Base-by-base conservation (phyloP, 495 filamentous ascomycete genomes). In the Acidomyces sp. region DNA sequence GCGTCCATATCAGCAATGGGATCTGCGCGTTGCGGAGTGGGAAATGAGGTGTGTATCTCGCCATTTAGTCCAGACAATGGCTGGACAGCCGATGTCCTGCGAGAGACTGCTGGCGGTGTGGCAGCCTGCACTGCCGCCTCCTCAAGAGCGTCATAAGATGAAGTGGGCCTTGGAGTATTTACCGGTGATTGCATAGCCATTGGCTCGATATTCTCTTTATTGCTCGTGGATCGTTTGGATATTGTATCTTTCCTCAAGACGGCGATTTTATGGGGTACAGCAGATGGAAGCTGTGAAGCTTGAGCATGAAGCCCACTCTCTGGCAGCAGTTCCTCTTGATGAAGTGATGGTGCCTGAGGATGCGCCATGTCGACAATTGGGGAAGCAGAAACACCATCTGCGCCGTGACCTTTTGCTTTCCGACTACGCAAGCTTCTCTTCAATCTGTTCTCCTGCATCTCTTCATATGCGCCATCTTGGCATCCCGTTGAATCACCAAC, bases 1-100 rank as follows among this genome's bases (percentile, higher is more conserved):
- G 67, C 67, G 54, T 83, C 79, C 13, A 82, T 63, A 29, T 71
- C 76, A 52, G 78, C 72, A 18, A 82, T 67, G 20, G 77, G 77
- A 45, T 82, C 76, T 55, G 78, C 74, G 31, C 34, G 30, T 10
- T 16, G 16, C 25, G 39, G n/a, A 6, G 30, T 7, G 2, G 24
- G 24, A n/a, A n/a, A n/a, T n/a, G n/a, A n/a, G n/a, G n/a, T n/a
- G n/a, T n/a, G n/a, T n/a, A n/a, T n/a, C n/a, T n/a, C n/a, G n/a
- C n/a, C n/a, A n/a, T n/a, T n/a, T n/a, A n/a, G n/a, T n/a, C n/a
- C n/a, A n/a, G n/a, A n/a, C n/a, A n/a, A n/a, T 6, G 34, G 13
- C 17, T 31, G 12, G 12, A 17, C 6, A 17, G 6, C 13, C 31
- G 31, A 34, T 9, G 15, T 11, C 31, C 18, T 15, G 9, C 31